Evolutionary conservation across 2,329 filamentous ascomycete genomes (phyloP), one percentile per base, ranked within the genome.

Genomic region (Penicillium sclerotigenum): DNA sequence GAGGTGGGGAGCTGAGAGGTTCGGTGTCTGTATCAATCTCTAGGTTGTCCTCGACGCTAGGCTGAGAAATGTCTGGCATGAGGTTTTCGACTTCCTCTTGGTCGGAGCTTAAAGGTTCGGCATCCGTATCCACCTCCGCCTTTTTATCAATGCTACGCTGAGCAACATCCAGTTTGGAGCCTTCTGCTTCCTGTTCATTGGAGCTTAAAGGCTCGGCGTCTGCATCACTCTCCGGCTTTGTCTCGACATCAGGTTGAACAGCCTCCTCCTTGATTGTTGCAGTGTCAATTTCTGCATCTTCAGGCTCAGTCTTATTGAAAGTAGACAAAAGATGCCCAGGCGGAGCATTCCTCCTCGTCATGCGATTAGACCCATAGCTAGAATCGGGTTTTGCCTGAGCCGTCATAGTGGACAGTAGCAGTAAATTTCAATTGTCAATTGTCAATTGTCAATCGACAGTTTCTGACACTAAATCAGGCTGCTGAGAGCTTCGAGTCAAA

Each of bases 1-100:
- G 26, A 29, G 42, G 28, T 10, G 18, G 68, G 2, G 70, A 71
- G 52, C 71, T 73, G 4, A 70, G 29, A 2, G 73, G 72, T 11
- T 71, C 71, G 50, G 70, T 71, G 24, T 74, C 69, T 13, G 65
- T 72, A 5, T 61, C 68, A 4, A 67, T 69, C 42, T 67, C 61
- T 24, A 13, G 16, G 16, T 26, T 36, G n/a, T 31, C 26, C 37
- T 22, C 42, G 16, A 53, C 31, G 26, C 47, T 49, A 29, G 47
- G 41, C 16, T 33, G 31, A 18, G 47, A 36, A 3, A 36, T 38
- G 14, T 36, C 33, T 2, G 24, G 10, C 22, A 24, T 13, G 9
- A 6, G n/a, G 10, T 20, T n/a, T 47, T 24, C 33, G 31, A 42
- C 43, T 18, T 70, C 5, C 33, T 47, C 50, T 31, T 36, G 5